A percentile compares a stretch with the other conserved stretches of the same genome.
These are phyloP conservation scores for Xanthoceras sorbifolium DNA, from an alignment of 345 rosid genomes.

Conservation along the genomic window DNA sequence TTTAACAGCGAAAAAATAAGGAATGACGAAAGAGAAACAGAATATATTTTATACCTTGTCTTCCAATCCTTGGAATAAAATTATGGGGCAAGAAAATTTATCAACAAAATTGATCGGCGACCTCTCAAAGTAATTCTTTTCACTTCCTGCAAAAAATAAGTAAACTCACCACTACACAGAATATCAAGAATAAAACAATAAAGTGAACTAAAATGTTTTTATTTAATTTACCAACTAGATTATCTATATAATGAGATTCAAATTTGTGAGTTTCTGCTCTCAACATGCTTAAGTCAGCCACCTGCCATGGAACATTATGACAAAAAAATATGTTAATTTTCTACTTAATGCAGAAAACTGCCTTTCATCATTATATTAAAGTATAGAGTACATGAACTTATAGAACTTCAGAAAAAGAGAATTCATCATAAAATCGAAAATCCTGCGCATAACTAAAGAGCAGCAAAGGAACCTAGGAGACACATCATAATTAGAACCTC, in stretches of 20 bases:
- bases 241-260: constrained; percentile 82
- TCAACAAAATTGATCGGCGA: constrained; percentile 86
- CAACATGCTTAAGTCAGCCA: constrained; percentile 77
- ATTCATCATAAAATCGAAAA: not conserved
- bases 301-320: constrained; percentile 44
- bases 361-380: not conserved
- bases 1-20: not conserved
- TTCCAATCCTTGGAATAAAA: constrained; percentile 92
- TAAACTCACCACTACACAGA: constrained; percentile 16
- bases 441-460: not conserved
- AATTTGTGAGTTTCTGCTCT: constrained; percentile 87
- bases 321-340: constrained; percentile 15
- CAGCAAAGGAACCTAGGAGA: not conserved
- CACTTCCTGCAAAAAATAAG: constrained; percentile 55
- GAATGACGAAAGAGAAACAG: not conserved
- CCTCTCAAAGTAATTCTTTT: constrained; percentile 69
- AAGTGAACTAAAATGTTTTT: not conserved
- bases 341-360: not conserved
- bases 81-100: constrained; percentile 89
- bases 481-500: not conserved
- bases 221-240: constrained; percentile 80
- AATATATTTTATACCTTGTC: constrained; percentile 64
- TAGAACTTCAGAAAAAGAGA: not conserved
- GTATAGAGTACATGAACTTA: not conserved
- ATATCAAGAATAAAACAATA: constrained; percentile 7